Evolutionary conservation across 2,329 filamentous ascomycete species (phyloP).

Genomic region (Stemphylium lycopersici): DNA sequence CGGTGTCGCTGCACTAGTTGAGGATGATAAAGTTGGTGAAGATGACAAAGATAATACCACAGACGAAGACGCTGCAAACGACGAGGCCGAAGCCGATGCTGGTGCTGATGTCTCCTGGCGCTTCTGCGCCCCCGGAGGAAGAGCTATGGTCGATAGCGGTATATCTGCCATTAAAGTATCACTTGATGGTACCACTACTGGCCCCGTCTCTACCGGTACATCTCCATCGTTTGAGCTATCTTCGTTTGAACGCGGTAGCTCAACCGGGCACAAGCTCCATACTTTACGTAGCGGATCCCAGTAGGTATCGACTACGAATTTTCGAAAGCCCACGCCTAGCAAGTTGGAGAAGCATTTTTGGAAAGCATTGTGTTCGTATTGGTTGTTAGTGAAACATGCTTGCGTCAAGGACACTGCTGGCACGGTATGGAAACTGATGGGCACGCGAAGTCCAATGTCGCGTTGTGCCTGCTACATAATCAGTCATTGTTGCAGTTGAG

Average conservation of each 20-base stretch:
- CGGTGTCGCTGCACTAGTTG: constrained; percentile 19
- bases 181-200: constrained; percentile 22
- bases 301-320: constrained; percentile 66
- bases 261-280: constrained; percentile 68
- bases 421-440: constrained; percentile 66
- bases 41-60: neutral
- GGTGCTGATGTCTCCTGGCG: constrained; percentile 19
- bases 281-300: constrained; percentile 62
- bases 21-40: constrained; percentile 8
- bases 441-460: constrained; percentile 64
- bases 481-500: constrained; percentile 6
- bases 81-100: constrained; percentile 1
- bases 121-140: constrained; percentile 7
- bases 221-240: constrained; percentile 3
- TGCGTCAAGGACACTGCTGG: constrained; percentile 63
- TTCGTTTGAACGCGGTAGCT: constrained; percentile 49
- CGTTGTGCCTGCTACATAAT: constrained; percentile 60
- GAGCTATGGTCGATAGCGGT: constrained; percentile 20
- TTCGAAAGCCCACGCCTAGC: constrained; percentile 63
- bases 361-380: constrained; percentile 60
- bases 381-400: constrained; percentile 63
- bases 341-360: constrained; percentile 68
- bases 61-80: constrained; percentile 3
- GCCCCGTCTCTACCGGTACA: constrained; percentile 17
- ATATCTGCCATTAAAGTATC: constrained; percentile 23